Conservation (phyloP, 2,329 filamentous ascomycete genomes). For the Aureobasidium sp. region DNA sequence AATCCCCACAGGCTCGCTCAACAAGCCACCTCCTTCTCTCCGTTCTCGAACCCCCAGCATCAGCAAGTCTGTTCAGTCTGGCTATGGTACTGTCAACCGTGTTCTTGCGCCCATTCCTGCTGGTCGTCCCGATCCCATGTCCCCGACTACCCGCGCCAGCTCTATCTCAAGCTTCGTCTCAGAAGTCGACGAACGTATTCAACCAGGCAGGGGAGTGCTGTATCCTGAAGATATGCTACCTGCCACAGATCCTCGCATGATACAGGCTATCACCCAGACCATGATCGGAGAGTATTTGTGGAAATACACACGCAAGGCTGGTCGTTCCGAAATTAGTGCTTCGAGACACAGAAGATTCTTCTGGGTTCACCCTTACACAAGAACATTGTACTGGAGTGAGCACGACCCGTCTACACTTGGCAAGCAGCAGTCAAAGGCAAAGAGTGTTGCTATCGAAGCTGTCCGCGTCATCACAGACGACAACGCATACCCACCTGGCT, state of each 20-base stretch:
- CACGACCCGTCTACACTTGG: constrained; percentile 74
- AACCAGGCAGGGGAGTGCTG: constrained; percentile 56
- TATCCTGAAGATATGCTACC: constrained; percentile 57
- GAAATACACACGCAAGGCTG: constrained; percentile 96
- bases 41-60: constrained; percentile 32
- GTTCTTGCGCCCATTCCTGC: constrained; percentile 24
- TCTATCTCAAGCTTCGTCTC: constrained; percentile 95
- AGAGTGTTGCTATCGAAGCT: constrained; percentile 90
- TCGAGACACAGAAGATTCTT: constrained; percentile 93
- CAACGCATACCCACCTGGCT: constrained; percentile 88
- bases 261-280: constrained; percentile 96
- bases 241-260: constrained; percentile 87
- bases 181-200: constrained; percentile 86
- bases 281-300: constrained; percentile 99
- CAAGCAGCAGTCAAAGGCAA: constrained; percentile 68
- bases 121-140: constrained; percentile 38
- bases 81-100: background rate
- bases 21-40: constrained; percentile 21
- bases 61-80: constrained; percentile 15
- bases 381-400: constrained; percentile 95
- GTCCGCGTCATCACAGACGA: constrained; percentile 89
- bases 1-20: constrained; percentile 58
- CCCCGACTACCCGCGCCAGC: constrained; percentile 56
- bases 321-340: constrained; percentile 73
- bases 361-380: constrained; percentile 97